Evolutionary conservation across 345 rosid species (phyloP).

Genomic region (Melaleuca quinquenervia): DNA sequence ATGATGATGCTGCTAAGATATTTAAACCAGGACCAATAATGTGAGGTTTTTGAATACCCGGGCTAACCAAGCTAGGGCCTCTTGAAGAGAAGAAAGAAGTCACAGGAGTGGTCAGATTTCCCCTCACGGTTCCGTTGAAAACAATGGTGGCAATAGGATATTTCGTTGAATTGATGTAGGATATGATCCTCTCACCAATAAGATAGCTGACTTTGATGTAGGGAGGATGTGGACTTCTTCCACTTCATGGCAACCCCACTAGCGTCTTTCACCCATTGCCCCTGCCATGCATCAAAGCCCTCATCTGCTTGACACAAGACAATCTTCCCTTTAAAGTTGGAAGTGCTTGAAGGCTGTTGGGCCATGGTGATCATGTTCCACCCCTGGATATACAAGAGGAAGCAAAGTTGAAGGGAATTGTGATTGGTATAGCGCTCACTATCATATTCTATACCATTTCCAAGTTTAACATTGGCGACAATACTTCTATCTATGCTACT

Average conservation of each 20-base stretch:
- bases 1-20: no score
- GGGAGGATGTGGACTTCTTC: slow-evolving; percentile 38
- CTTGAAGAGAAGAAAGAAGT: slow-evolving; percentile 38
- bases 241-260: slow-evolving; percentile 35
- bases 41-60: slow-evolving; percentile 18
- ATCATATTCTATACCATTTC: slow-evolving; percentile 18
- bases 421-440: slow-evolving; percentile 45
- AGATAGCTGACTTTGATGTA: slow-evolving; percentile 17
- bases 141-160: slow-evolving; percentile 24
- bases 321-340: slow-evolving; percentile 22
- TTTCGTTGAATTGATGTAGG: slow-evolving; percentile 20
- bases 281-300: slow-evolving; percentile 7
- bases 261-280: slow-evolving; percentile 27
- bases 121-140: slow-evolving; percentile 21
- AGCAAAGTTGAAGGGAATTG: slow-evolving; percentile 10
- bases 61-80: slow-evolving; percentile 21
- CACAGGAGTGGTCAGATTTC: slow-evolving; percentile 20
- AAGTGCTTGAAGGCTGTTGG: slow-evolving; percentile 6
- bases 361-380: slow-evolving; percentile 8
- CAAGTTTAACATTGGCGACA: slow-evolving; percentile 26
- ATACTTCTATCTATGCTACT: slow-evolving; percentile 39
- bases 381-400: slow-evolving; percentile 35
- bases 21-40: no score
- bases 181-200: slow-evolving; percentile 13
- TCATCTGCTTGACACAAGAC: slow-evolving; percentile 33